Conservation (phyloP, 306 rosid species). For the Erythrophleum fordii region DNA sequence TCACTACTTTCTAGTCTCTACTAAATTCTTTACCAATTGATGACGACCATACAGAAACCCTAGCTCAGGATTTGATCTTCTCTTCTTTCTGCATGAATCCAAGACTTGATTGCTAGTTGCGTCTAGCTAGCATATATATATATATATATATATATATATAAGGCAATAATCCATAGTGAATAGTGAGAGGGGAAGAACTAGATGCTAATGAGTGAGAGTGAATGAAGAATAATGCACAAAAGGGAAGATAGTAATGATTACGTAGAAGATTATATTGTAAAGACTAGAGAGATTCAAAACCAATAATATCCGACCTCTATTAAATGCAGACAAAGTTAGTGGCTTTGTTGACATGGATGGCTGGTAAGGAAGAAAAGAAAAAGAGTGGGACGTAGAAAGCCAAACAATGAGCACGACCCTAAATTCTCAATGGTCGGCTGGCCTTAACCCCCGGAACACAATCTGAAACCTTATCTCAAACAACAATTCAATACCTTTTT, state of each 20-base stretch:
- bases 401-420: constrained; percentile 62
- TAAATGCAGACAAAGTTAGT: constrained; percentile 54
- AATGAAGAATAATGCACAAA: background rate
- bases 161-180: constrained; percentile 1
- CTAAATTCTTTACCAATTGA: background rate
- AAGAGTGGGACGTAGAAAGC: constrained; percentile 47
- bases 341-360: constrained; percentile 55
- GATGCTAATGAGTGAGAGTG: background rate
- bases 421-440: constrained; percentile 54
- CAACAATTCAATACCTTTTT: constrained; percentile 27
- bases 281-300: constrained; percentile 21
- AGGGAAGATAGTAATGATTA: constrained; percentile 23
- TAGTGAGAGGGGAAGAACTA: background rate
- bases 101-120: constrained; percentile 1
- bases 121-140: constrained; percentile 14
- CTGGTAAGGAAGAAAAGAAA: constrained; percentile 43
- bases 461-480: constrained; percentile 83
- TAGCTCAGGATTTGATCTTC: background rate
- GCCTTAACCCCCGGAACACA: constrained; percentile 68
- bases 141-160: too few relatives aligned
- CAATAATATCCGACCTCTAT: background rate
- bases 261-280: constrained; percentile 18
- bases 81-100: background rate
- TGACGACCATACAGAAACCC: constrained; percentile 1
- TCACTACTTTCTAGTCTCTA: background rate